phyloP scores from a whole-genome alignment of 2,329 filamentous ascomycete species.

The Stachybotrys elegans region DNA sequence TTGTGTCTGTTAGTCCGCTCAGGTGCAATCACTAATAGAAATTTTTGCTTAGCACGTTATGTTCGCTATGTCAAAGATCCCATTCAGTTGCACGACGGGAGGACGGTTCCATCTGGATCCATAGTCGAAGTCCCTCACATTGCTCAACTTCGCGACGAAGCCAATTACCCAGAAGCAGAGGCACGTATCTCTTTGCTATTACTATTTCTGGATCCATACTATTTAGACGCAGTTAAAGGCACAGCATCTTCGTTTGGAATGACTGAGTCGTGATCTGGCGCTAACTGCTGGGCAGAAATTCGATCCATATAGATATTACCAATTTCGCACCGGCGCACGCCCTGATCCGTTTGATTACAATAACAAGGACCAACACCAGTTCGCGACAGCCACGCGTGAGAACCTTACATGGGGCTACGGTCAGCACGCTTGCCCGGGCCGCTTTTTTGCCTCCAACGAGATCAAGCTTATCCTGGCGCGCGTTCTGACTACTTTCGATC shows the following conservation, averaged over 20 bases:
- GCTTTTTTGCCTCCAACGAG: slow-evolving; percentile 40
- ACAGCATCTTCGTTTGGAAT: too few relatives aligned
- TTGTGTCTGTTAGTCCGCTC: neutral
- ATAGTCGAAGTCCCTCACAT: neutral
- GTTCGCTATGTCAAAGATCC: neutral
- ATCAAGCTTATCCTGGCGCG: slow-evolving; percentile 38
- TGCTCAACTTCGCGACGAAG: neutral
- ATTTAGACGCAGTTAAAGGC: slow-evolving; percentile 27
- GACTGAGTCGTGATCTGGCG: too few relatives aligned
- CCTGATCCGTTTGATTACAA: slow-evolving; percentile 9
- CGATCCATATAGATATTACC: slow-evolving; percentile 40
- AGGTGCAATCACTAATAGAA: neutral
- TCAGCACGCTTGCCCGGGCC: slow-evolving; percentile 35
- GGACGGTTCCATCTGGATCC: neutral
- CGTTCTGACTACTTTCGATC: neutral
- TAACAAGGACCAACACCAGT: slow-evolving; percentile 25
- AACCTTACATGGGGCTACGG: slow-evolving; percentile 33
- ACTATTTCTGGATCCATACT: slow-evolving; percentile 6
- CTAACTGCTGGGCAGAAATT: too few relatives aligned
- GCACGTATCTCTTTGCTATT: neutral
- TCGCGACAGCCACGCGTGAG: slow-evolving; percentile 32
- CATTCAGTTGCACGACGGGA: neutral
- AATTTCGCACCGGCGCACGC: slow-evolving; percentile 16
- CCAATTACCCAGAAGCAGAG: neutral
- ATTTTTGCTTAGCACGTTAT: neutral